A percentile compares a stretch with the other conserved stretches of the same genome.
phyloP scores from a whole-genome alignment of 1,284 basidiomycete species.

The Macrocystidia cucumis region DNA sequence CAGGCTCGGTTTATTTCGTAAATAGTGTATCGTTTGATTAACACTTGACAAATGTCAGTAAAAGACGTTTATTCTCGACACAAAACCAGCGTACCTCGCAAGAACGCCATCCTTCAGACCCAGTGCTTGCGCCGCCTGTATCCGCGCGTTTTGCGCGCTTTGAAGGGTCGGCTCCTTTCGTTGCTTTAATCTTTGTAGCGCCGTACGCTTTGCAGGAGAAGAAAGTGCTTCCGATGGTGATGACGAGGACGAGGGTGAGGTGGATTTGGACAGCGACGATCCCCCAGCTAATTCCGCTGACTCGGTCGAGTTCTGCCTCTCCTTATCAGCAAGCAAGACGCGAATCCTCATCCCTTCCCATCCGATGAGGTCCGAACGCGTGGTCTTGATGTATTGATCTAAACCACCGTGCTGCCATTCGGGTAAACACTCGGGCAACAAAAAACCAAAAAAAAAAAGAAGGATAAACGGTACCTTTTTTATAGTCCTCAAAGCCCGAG shows the following conservation, averaged over 20 bases:
- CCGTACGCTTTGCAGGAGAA: neutral
- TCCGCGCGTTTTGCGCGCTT: neutral
- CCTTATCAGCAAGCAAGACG: constrained; percentile 41
- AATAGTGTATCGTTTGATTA: too few species aligned
- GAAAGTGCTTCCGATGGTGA: neutral
- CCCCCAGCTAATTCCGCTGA: neutral
- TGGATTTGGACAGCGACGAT: neutral
- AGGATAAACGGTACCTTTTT: constrained; percentile 52
- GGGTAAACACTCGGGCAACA: neutral
- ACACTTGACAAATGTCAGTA: too few species aligned
- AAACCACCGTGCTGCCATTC: constrained; percentile 59
- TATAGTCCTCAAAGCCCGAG: constrained; percentile 69
- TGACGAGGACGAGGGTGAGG: neutral
- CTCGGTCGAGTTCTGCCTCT: neutral
- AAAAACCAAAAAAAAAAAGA: constrained; percentile 1
- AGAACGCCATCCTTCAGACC: neutral
- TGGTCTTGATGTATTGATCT: constrained; percentile 70
- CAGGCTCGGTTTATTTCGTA: too few species aligned
- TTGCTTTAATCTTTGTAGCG: neutral
- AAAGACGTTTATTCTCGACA: too few species aligned
- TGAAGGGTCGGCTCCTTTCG: neutral
- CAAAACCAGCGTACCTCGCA: neutral
- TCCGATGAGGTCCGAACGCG: constrained; percentile 58
- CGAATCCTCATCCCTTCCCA: constrained; percentile 71
- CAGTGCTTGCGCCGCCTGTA: neutral